Evolutionary conservation across 345 rosid genomes (phyloP).

Genomic region (Arabis hirsuta): DNA sequence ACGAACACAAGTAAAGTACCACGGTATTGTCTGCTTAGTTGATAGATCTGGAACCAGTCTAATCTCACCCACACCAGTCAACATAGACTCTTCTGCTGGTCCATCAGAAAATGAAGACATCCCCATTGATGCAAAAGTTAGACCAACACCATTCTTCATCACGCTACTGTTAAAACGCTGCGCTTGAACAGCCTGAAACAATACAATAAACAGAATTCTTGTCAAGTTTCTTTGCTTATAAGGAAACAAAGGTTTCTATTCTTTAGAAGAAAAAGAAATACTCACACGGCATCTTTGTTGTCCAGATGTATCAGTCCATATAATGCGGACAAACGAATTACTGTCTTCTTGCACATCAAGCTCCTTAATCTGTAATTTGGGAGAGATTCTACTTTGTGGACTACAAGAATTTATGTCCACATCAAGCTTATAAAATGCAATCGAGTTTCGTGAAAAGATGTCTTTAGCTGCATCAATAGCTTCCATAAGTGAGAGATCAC

Average conservation of each 20-base stretch:
- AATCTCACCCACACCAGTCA: conserved; percentile 85
- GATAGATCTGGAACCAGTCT: conserved; percentile 88
- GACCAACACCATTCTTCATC: conserved; percentile 75
- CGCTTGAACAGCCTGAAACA: conserved; percentile 72
- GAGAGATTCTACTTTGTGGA: conserved; percentile 40
- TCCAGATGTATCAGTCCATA: conserved; percentile 96
- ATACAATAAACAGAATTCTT: background rate
- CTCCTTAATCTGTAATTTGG: conserved; percentile 37
- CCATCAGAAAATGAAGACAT: conserved; percentile 79
- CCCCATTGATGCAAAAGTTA: conserved; percentile 82
- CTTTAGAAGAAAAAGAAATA: background rate
- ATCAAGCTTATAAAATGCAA: conserved; percentile 71
- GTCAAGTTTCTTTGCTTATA: background rate
- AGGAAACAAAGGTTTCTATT: background rate
- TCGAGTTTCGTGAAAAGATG: conserved; percentile 69
- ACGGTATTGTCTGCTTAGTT: conserved; percentile 71
- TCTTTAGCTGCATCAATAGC: conserved; percentile 85
- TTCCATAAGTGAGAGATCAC: conserved; percentile 75
- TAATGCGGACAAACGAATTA: conserved; percentile 66
- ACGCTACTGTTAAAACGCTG: conserved; percentile 68
- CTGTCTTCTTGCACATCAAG: conserved; percentile 38
- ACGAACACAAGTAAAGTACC: conserved; percentile 48
- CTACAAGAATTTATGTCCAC: conserved; percentile 26
- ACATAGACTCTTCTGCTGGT: conserved; percentile 76
- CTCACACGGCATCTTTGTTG: conserved; percentile 96